phyloP scores from a whole-genome alignment of 768 basidiomycete species.

The Pisolithus microcarpus region DNA sequence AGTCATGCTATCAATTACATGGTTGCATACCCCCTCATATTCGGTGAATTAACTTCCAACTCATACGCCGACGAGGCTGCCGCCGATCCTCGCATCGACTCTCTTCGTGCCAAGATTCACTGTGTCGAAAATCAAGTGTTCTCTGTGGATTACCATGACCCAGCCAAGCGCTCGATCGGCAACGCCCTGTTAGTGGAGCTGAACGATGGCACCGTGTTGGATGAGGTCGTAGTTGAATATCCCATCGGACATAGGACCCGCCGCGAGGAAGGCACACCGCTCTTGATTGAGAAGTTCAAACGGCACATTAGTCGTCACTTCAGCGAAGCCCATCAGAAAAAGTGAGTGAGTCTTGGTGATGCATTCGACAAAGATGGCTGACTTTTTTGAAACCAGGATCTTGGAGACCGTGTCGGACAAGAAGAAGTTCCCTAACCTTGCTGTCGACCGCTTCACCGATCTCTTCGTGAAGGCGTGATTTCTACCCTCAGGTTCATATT shows the following conservation, averaged over 20 bases:
- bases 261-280: conserved; percentile 78
- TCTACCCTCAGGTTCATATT: not conserved
- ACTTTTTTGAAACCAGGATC: conserved; percentile 45
- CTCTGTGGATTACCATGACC: conserved; percentile 85
- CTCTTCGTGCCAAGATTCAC: conserved; percentile 78
- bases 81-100: conserved; percentile 86
- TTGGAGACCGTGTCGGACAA: conserved; percentile 62
- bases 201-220: conserved; percentile 82
- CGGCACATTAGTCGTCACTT: conserved; percentile 78
- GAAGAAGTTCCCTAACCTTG: conserved; percentile 50
- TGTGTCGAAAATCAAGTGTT: conserved; percentile 82
- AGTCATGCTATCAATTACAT: conserved; percentile 94
- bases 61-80: conserved; percentile 84
- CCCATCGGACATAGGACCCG: conserved; percentile 89
- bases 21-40: conserved; percentile 93
- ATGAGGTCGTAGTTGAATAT: conserved; percentile 86
- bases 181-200: conserved; percentile 83
- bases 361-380: conserved; percentile 1
- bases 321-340: conserved; percentile 61
- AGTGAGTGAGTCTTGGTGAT: conserved; percentile 38
- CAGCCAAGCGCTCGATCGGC: conserved; percentile 81
- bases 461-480: conserved; percentile 72
- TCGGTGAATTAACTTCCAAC: conserved; percentile 81
- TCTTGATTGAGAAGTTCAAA: conserved; percentile 84
- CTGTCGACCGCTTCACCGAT: conserved; percentile 82